Percentiles rank a stretch among this genome's conserved stretches.
Evolutionary conservation across 192 early-diverging fungal species (phyloP).

Genomic region (Endogone sp.): DNA sequence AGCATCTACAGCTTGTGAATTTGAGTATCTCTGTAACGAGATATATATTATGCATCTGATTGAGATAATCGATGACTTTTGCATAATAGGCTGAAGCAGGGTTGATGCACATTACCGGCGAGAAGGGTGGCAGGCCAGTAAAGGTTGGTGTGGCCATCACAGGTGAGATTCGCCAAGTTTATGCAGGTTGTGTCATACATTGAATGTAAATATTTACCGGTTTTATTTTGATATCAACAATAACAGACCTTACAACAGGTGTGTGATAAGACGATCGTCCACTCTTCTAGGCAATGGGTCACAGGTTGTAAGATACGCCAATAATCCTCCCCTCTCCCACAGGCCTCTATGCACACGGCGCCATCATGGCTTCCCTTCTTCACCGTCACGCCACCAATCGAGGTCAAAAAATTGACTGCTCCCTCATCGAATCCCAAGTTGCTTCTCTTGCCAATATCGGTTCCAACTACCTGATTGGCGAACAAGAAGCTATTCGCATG

Average conservation of each 20-base stretch:
- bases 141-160: constrained; percentile 98
- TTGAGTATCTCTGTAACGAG: background rate
- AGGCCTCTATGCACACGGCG: constrained; percentile 85
- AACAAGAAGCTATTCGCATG: constrained; percentile 74
- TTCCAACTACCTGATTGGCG: constrained; percentile 80
- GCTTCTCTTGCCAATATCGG: constrained; percentile 88
- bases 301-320: background rate
- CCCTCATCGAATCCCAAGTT: constrained; percentile 85
- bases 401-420: constrained; percentile 88
- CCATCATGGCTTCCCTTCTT: constrained; percentile 84
- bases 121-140: constrained; percentile 74
- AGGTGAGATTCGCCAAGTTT: constrained; percentile 41
- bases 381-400: constrained; percentile 54
- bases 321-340: constrained; percentile 9
- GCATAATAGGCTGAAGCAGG: constrained; percentile 71
- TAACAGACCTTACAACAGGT: constrained; percentile 59
- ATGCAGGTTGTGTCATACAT: background rate
- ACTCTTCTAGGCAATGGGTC: background rate
- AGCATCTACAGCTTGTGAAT: background rate
- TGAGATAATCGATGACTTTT: constrained; percentile 6
- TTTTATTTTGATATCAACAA: constrained; percentile 1
- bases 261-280: background rate
- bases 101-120: constrained; percentile 96
- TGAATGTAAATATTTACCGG: background rate
- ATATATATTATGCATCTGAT: background rate